phyloP scores from a whole-genome alignment of 2,329 filamentous ascomycete genomes.

The Claviceps capensis region DNA sequence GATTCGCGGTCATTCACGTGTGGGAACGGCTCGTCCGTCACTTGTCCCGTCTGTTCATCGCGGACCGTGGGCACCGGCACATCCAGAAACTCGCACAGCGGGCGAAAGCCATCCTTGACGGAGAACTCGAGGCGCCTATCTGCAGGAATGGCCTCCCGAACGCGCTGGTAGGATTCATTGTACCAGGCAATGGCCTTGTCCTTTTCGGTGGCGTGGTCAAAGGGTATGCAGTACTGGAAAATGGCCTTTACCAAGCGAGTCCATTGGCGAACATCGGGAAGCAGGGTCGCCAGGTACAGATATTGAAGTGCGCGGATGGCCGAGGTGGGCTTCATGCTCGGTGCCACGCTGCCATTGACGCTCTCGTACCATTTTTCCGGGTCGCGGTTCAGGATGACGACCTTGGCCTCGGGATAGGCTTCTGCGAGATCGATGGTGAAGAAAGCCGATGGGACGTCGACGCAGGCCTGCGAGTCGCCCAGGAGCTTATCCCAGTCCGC shows the following conservation, averaged over 20 bases:
- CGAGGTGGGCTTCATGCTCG: background rate
- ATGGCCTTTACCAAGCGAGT: conserved; percentile 15
- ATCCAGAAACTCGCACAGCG: conserved; percentile 25
- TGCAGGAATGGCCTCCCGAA: conserved; percentile 18
- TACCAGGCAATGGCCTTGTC: conserved; percentile 25
- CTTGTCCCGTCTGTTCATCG: conserved; percentile 17
- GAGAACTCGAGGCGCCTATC: conserved; percentile 24
- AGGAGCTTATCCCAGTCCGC: conserved; percentile 33
- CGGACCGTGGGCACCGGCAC: conserved; percentile 21
- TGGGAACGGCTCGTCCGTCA: conserved; percentile 20
- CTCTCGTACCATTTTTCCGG: conserved; percentile 24
- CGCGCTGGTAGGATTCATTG: conserved; percentile 20
- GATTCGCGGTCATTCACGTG: conserved; percentile 17
- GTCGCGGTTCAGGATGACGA: conserved; percentile 26
- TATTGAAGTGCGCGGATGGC: conserved; percentile 5
- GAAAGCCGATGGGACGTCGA: conserved; percentile 43
- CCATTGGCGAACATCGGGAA: conserved; percentile 13
- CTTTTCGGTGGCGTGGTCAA: conserved; percentile 20
- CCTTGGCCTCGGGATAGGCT: conserved; percentile 22
- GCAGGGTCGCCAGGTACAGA: conserved; percentile 17
- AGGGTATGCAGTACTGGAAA: conserved; percentile 12
- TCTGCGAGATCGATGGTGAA: conserved; percentile 23
- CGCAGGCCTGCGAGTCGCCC: conserved; percentile 34
- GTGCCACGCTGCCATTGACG: conserved; percentile 13
- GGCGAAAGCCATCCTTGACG: conserved; percentile 27